Evolutionary conservation across 129 eudicot genomes (phyloP).

Genomic region (Sambucus nigra): DNA sequence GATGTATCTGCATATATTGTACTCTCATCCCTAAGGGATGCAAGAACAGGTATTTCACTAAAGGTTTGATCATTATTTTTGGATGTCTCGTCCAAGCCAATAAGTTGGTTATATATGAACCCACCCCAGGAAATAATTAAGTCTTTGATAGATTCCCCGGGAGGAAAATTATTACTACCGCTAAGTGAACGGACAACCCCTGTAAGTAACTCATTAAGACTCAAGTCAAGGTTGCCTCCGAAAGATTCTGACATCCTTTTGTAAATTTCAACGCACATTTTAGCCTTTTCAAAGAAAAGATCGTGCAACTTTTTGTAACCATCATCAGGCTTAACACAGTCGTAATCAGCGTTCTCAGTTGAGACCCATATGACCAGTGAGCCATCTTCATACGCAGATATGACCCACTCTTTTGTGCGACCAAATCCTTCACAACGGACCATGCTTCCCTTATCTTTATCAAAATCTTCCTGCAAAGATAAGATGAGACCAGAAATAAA

Average conservation of each 20-base stretch:
- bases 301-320: neutral
- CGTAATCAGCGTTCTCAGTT: constrained; percentile 1
- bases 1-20: neutral
- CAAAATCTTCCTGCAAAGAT: neutral
- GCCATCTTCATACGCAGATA: constrained; percentile 4
- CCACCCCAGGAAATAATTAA: too few relatives aligned
- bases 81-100: too few relatives aligned
- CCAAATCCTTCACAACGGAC: neutral
- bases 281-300: too few relatives aligned
- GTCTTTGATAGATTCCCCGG: too few relatives aligned
- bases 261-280: neutral
- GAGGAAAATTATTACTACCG: neutral
- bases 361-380: constrained; percentile 6
- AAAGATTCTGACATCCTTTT: neutral
- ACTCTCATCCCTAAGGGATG: constrained; percentile 7
- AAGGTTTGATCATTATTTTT: too few relatives aligned
- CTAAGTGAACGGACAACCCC: constrained; percentile 1
- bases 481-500: too few relatives aligned
- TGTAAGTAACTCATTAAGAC: too few relatives aligned
- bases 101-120: too few relatives aligned
- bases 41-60: neutral
- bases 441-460: neutral
- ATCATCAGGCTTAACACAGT: neutral
- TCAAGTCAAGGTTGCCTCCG: constrained; percentile 1
- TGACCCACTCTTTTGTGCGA: neutral